Evolutionary conservation across 2,329 filamentous ascomycete species (phyloP), one percentile per base, ranked within the genome.

Genomic region (Exophiala aquamarina): DNA sequence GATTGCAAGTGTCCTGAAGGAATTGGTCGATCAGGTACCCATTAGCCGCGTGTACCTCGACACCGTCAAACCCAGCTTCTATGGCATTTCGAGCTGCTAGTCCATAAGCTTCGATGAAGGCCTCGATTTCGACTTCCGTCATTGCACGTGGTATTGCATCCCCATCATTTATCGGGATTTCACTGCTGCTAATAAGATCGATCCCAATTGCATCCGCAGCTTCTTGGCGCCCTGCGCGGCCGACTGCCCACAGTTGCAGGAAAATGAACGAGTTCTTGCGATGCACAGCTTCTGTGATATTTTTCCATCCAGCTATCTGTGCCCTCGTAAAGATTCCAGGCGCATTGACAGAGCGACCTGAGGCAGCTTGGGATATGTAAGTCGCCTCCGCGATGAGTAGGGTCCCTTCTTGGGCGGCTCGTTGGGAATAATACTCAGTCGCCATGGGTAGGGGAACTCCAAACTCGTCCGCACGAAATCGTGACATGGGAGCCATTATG

Each of bases 221-320:
- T 4, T 66, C 55, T 0, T 66, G 61, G 49, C 70, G 63, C 0
- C 77, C 77, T 8, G 69, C 65, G 3, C 84, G 76, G 3, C 84
- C 83, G 4, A 81, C 67, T 0, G 74, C 75, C 73, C 81, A 86
- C 0, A 87, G 69, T 43, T 69, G 66, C 42, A 10, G 6, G 53
- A 63, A 65, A 44, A 79, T 77, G 52, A 65, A 69, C 4, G 71
- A 71, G 6, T 74, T 75, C 50, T 75, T 73, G 13, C 65, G 66
- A 50, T 79, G 76, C 1, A 79, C 74, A 6, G 69, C 71, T 21
- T 76, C 67, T 1, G 73, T 73, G 19, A 77, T 70, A 46, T 67
- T 68, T 53, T 75, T 75, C 75, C 75, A 78, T 9, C 67, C 73
- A 3, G 64, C 63, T 35, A 72, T 66, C 52, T 79, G 76, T 20